phyloP scores from a whole-genome alignment of 2,329 filamentous ascomycete species.

The Scedosporium minutisporum region DNA sequence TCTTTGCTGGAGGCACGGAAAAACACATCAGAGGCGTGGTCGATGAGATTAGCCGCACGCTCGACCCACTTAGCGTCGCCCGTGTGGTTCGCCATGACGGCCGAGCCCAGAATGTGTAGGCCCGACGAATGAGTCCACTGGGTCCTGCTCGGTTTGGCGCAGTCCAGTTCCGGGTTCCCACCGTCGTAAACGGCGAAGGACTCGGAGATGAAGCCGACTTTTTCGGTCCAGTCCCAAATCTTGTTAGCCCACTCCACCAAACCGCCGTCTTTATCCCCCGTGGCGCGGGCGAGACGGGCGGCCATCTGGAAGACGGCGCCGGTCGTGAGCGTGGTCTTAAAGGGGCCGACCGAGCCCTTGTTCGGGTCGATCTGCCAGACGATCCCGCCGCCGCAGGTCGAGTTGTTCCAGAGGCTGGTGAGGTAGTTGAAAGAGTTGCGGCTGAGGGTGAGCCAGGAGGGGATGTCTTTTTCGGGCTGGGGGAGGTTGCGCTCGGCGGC shows the following conservation, averaged over 20 bases:
- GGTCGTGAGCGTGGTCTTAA: conserved; percentile 73
- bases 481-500: conserved; percentile 62
- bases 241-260: conserved; percentile 59
- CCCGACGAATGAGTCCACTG: conserved; percentile 59
- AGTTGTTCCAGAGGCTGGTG: conserved; percentile 58
- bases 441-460: conserved; percentile 57
- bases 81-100: conserved; percentile 54
- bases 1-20: conserved; percentile 23
- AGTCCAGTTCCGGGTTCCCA: conserved; percentile 43
- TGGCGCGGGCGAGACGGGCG: conserved; percentile 62
- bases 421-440: conserved; percentile 67
- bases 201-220: conserved; percentile 46
- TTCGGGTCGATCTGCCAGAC: conserved; percentile 72
- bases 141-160: conserved; percentile 39
- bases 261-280: conserved; percentile 45
- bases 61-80: conserved; percentile 42
- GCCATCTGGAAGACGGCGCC: conserved; percentile 76
- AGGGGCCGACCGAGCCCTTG: conserved; percentile 65
- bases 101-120: conserved; percentile 55
- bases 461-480: conserved; percentile 43
- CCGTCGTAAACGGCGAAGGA: conserved; percentile 53
- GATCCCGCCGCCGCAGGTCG: conserved; percentile 60
- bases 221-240: conserved; percentile 55
- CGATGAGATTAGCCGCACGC: conserved; percentile 41
- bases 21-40: conserved; percentile 39